phyloP scores from a whole-genome alignment of 306 rosid genomes.

The Pueraria montana region DNA sequence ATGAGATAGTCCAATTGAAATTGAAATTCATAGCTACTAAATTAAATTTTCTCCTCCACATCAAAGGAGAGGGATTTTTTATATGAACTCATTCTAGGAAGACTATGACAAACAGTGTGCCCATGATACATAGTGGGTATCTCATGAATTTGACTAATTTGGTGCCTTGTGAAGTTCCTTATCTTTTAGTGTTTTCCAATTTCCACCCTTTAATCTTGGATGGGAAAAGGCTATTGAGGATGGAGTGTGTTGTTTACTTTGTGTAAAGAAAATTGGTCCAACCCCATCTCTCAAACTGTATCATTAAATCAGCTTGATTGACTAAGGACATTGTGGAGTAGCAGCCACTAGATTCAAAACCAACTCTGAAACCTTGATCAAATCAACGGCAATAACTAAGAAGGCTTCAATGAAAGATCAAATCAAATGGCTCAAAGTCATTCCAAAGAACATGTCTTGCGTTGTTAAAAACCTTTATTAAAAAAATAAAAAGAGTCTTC shows the following conservation, averaged over 20 bases:
- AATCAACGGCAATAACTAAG: slow-evolving; percentile 48
- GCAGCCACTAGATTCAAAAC: slow-evolving; percentile 41
- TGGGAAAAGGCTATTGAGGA: slow-evolving; percentile 18
- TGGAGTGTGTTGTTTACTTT: slow-evolving; percentile 45
- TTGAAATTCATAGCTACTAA: slow-evolving; percentile 28
- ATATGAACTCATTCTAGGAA: background rate
- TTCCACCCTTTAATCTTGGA: slow-evolving; percentile 13
- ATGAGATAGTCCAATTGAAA: slow-evolving; percentile 18
- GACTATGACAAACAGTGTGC: slow-evolving; percentile 53
- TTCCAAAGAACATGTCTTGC: slow-evolving; percentile 43
- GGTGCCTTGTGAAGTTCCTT: slow-evolving; percentile 62
- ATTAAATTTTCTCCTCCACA: slow-evolving; percentile 15
- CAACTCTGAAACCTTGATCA: slow-evolving; percentile 10
- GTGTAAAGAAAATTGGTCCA: slow-evolving; percentile 52
- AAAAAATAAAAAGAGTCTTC: background rate
- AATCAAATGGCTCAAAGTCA: slow-evolving; percentile 43
- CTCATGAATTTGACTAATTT: slow-evolving; percentile 79
- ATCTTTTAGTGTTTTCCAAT: slow-evolving; percentile 17
- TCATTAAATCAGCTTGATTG: slow-evolving; percentile 49
- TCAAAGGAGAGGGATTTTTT: background rate
- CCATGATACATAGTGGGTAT: slow-evolving; percentile 77
- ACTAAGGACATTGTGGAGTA: slow-evolving; percentile 38
- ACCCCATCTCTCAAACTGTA: slow-evolving; percentile 43
- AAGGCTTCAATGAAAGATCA: slow-evolving; percentile 28
- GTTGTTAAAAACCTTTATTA: slow-evolving; percentile 37